Evolutionary conservation across 129 eudicot species (phyloP), one percentile per base, ranked within the genome.

Genomic region (Flaveria sonorensis): DNA sequence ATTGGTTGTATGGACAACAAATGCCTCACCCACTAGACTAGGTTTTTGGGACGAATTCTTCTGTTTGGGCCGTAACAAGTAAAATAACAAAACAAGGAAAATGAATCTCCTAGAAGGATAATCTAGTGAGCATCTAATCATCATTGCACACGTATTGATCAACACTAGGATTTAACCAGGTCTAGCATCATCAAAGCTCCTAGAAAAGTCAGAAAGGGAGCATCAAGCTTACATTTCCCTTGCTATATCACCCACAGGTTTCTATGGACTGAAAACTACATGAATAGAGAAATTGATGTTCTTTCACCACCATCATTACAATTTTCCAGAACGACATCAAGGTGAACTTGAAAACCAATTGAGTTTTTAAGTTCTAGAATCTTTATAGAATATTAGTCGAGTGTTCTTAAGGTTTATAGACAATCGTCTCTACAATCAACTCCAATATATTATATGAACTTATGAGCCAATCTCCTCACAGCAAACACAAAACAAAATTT

Each of bases 321-420:
- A 0, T 39, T n/a, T 39, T 36, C 71, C 50, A 36, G 28, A 10
- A 66, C 40, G 2, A 43, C 61, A 71, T 71, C 47, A 10, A 23
- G 8, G 43, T 45, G 1, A 21, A 23, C 24, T 52, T n/a, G 51
- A 19, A 32, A 18, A 19, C 2, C 20, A n/a, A 32, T 63, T 15
- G 68, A 75, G 72, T 23, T 62, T 62, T 62, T 30, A 28, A 62
- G 45, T n/a, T 48, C 1, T 19, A 52, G 12, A 64, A 64, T 18
- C 50, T 23, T 48, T 16, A n/a, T 16, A 47, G 40, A 36, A 36
- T 36, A 36, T 1, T 7, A 71, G 5, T 72, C 67, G 18, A 73
- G 26, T 59, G 45, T n/a, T 75, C n/a, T 10, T 60, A 74, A 60
- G 59, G 78, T 24, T 62, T 62, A 63, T 46, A 62, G 26, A 47